Conservation (phyloP, 2,329 filamentous ascomycete genomes). For the Exserohilum turcica region DNA sequence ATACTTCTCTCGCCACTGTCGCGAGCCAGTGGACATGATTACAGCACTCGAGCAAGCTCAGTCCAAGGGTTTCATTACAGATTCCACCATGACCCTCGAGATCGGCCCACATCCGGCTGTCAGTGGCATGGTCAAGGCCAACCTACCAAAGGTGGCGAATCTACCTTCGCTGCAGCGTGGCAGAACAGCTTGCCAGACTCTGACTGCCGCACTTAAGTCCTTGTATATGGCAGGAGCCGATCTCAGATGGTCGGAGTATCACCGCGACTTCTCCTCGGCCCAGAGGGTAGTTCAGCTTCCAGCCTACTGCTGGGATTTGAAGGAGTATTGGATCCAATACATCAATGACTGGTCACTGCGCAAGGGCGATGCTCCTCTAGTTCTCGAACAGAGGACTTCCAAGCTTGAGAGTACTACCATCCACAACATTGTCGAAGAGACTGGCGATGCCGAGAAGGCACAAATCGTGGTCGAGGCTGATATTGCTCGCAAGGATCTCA, state of each 20-base stretch:
- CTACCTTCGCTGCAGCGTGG: slow-evolving; percentile 7
- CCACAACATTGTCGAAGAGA: not conserved
- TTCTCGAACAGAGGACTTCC: not conserved
- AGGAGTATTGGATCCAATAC: slow-evolving; percentile 50
- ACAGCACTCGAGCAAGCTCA: slow-evolving; percentile 49
- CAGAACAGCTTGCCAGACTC: too few species aligned
- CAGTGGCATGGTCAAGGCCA: slow-evolving; percentile 15
- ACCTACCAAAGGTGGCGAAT: too few species aligned
- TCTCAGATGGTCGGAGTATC: slow-evolving; percentile 65
- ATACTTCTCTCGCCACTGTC: slow-evolving; percentile 30
- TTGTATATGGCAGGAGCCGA: slow-evolving; percentile 58
- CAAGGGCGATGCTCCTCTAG: slow-evolving; percentile 13
- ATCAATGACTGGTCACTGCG: slow-evolving; percentile 38
- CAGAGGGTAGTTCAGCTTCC: slow-evolving; percentile 35
- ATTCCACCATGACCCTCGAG: slow-evolving; percentile 27
- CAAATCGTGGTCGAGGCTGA: slow-evolving; percentile 19
- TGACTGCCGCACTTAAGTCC: slow-evolving; percentile 54
- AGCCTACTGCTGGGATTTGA: slow-evolving; percentile 43
- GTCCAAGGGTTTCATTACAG: not conserved
- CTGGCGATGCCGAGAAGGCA: not conserved
- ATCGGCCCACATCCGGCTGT: slow-evolving; percentile 20
- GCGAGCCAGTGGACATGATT: slow-evolving; percentile 52
- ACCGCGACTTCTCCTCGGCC: slow-evolving; percentile 42
- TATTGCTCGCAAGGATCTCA: slow-evolving; percentile 12
- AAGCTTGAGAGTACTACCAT: slow-evolving; percentile 7